phyloP scores from a whole-genome alignment of 1,139 yeast species.

The Debaryomyces psychrophilus region DNA sequence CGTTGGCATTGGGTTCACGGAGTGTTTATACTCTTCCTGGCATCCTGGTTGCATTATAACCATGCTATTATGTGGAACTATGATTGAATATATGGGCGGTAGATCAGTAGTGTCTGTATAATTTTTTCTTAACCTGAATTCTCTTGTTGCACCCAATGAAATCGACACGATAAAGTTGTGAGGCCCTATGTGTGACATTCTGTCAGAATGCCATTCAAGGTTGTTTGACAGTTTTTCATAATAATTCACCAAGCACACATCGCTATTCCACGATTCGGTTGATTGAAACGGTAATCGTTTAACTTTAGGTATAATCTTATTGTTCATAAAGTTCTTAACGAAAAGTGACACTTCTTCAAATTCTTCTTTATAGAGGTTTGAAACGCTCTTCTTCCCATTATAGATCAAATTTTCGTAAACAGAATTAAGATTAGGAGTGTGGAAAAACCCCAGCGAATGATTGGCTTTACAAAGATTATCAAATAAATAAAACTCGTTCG shows the following conservation, averaged over 20 bases:
- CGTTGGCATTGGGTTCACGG: conserved; percentile 34
- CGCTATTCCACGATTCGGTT: conserved; percentile 47
- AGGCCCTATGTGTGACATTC: conserved; percentile 71
- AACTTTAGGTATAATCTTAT: conserved; percentile 31
- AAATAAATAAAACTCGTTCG: conserved; percentile 56
- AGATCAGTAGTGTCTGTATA: conserved; percentile 22
- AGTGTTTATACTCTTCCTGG: conserved; percentile 71
- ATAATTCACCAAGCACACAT: conserved; percentile 57
- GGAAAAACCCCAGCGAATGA: conserved; percentile 48
- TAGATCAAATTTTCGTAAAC: conserved; percentile 30
- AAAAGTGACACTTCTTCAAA: conserved; percentile 42
- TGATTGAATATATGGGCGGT: conserved; percentile 49
- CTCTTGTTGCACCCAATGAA: conserved; percentile 68
- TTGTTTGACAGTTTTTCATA: conserved; percentile 52
- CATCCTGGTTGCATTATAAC: conserved; percentile 76
- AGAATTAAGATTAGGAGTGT: conserved; percentile 19
- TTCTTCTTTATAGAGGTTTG: conserved; percentile 36
- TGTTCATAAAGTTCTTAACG: conserved; percentile 48
- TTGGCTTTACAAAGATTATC: conserved; percentile 61
- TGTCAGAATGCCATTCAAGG: conserved; percentile 76
- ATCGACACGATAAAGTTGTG: conserved; percentile 65
- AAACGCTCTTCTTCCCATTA: conserved; percentile 36
- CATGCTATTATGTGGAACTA: conserved; percentile 65
- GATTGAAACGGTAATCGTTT: conserved; percentile 29
- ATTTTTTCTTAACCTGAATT: conserved; percentile 55